Percentiles rank a stretch among this genome's conserved stretches.
Conservation (phyloP, 305 asterid species). For the Fraxinus paxiana region DNA sequence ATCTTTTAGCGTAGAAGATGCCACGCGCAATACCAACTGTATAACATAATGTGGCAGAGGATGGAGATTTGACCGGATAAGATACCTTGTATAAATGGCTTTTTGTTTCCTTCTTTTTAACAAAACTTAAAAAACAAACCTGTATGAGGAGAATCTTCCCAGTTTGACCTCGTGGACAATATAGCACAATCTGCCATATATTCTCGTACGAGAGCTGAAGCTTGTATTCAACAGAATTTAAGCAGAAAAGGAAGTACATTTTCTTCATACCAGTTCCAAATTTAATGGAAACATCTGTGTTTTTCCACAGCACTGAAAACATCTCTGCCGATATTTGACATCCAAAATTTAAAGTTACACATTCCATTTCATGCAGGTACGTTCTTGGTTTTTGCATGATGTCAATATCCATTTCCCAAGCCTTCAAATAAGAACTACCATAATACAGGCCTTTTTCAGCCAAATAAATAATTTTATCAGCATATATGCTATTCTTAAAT, state of each 20-base stretch:
- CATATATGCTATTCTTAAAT: constrained; percentile 28
- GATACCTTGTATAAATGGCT: neutral
- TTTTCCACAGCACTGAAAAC: constrained; percentile 58
- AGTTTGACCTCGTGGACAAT: constrained; percentile 26
- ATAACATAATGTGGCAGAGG: neutral
- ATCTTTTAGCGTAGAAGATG: neutral
- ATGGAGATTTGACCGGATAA: neutral
- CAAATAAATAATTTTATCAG: constrained; percentile 34
- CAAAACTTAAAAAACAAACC: constrained; percentile 32
- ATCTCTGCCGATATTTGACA: constrained; percentile 49
- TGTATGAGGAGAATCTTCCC: constrained; percentile 54
- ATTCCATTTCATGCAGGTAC: constrained; percentile 36
- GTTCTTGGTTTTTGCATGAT: constrained; percentile 26
- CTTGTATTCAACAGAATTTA: constrained; percentile 38
- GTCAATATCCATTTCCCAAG: constrained; percentile 33
- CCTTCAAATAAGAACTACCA: constrained; percentile 54
- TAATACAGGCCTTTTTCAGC: constrained; percentile 37
- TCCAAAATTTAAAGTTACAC: constrained; percentile 51
- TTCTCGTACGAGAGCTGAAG: constrained; percentile 64
- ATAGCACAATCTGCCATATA: constrained; percentile 64
- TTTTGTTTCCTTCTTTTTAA: neutral
- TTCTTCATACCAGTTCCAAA: constrained; percentile 60
- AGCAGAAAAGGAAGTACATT: constrained; percentile 37
- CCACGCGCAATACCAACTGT: neutral
- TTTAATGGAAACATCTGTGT: constrained; percentile 34